Base-by-base conservation (phyloP, 2,329 filamentous ascomycete genomes). In the Metarhizium sp. region DNA sequence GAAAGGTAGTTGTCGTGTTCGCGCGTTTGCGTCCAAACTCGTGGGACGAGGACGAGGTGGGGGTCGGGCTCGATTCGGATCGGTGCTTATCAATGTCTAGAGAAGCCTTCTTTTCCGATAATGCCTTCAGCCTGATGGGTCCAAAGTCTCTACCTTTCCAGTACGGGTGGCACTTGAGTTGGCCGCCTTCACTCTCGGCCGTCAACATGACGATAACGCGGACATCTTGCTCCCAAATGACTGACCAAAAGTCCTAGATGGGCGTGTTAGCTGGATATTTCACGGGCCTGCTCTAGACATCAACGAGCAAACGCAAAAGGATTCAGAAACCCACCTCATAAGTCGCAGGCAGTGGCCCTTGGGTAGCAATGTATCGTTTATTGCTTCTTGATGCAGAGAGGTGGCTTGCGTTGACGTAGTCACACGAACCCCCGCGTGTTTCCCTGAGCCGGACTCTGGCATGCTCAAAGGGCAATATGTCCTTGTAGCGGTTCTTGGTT, bases 131-230 rank as follows among this genome's bases (percentile, higher is more conserved):
- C 61, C 82, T 83, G 48, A 96, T 79, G 1, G 83, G 75, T 0
- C 92, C 92, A 66, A 92, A 96, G 46, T 88, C 84, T 59, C 82
- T 84, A 14, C 81, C 80, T 47, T 85, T 83, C 94, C 94, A 99
- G 70, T 96, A 99, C 8, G 90, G 84, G 69, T 99, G 92, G 59
- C 92, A 96, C 70, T 97, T 99, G 48, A 95, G 77, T 67, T 96
- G 92, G 0, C 92, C 92, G 29, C 91, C 90, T 73, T 99, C 94
- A 30, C 88, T 82, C 70, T 97, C 92, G 2, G 94, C 92, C 6
- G 94, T 99, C 61, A 99, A 79, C 87, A 96, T 97, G 60, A 97
- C 92, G 59, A 99, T 87, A 30, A 97, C 89, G 52, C 92, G 87
- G 3, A 95, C 86, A 66, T 97, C 92, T 70, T 97, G 89, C 67